A percentile compares a stretch with the other conserved stretches of the same genome.
These are phyloP conservation scores for Cyanophora paradoxa DNA, from an alignment of 78 protist species.

Conservation along the genomic window DNA sequence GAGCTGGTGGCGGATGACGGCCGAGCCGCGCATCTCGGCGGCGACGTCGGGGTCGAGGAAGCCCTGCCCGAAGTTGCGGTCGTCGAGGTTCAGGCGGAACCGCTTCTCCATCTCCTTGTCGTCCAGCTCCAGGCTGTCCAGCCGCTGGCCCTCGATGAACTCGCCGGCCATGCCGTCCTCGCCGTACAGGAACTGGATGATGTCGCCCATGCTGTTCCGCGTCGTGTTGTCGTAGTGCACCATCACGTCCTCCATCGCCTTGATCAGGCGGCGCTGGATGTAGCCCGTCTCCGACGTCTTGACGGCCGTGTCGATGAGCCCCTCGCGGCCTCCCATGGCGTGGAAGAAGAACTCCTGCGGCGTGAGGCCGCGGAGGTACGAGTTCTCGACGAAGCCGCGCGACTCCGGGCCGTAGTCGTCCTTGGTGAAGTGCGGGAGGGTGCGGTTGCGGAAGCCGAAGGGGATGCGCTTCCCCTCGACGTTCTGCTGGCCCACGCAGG, in stretches of 20 bases:
- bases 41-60: neutral
- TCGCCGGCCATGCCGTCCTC: constrained; percentile 87
- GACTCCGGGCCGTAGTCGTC: constrained; percentile 88
- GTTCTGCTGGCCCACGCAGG: constrained; percentile 99
- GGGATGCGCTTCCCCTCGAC: constrained; percentile 99
- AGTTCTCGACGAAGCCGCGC: constrained; percentile 95
- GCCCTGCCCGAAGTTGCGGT: neutral
- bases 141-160: constrained; percentile 55
- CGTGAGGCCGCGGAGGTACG: constrained; percentile 87
- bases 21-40: neutral
- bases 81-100: neutral
- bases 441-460: constrained; percentile 86
- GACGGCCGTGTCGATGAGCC: constrained; percentile 96
- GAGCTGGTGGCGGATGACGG: neutral
- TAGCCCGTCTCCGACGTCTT: constrained; percentile 99
- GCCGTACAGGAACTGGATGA: constrained; percentile 73
- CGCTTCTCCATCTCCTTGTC: neutral
- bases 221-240: constrained; percentile 44
- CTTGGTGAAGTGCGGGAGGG: constrained; percentile 98
- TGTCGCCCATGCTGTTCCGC: constrained; percentile 9
- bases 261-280: constrained; percentile 88
- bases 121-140: neutral
- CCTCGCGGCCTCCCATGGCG: constrained; percentile 99
- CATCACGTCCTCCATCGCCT: constrained; percentile 90
- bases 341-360: constrained; percentile 99